phyloP scores from a whole-genome alignment of 228 moss, liverwort and hornwort genomes.

The Sphagnum fallax region DNA sequence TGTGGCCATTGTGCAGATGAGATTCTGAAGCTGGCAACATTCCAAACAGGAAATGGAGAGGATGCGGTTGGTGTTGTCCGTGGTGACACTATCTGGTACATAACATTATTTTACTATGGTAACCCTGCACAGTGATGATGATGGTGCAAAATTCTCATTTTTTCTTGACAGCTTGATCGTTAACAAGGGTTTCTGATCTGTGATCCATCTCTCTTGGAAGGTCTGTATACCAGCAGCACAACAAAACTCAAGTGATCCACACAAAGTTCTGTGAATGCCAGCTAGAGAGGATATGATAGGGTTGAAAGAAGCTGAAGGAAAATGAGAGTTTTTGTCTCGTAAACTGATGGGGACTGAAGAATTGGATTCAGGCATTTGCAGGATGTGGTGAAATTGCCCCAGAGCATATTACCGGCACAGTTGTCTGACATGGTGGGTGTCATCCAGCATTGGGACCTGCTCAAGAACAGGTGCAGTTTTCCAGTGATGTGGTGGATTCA shows the following conservation, averaged over 20 bases:
- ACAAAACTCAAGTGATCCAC: too few relatives aligned
- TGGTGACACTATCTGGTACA: constrained; percentile 56
- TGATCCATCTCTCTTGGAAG: too few relatives aligned
- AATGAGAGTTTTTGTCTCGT: not conserved
- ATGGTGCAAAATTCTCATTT: too few relatives aligned
- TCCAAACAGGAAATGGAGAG: constrained; percentile 31
- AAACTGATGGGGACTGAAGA: constrained; percentile 1
- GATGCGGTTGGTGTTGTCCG: constrained; percentile 53
- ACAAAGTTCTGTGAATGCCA: too few relatives aligned
- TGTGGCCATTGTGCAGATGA: constrained; percentile 17
- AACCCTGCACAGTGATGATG: not conserved
- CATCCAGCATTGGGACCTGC: constrained; percentile 58
- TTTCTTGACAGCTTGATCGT: not conserved
- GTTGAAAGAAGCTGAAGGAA: not conserved
- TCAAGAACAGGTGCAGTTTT: constrained; percentile 49
- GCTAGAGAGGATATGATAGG: too few relatives aligned
- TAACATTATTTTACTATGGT: not conserved
- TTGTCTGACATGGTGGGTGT: constrained; percentile 60
- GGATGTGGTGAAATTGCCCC: constrained; percentile 30
- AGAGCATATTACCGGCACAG: constrained; percentile 15
- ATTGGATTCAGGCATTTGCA: constrained; percentile 52
- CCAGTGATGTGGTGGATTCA: too few relatives aligned
- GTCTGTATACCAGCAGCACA: too few relatives aligned
- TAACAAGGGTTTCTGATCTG: not conserved
- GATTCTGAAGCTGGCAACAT: constrained; percentile 56